Percentiles rank a stretch among this genome's conserved stretches.
Evolutionary conservation across 2,329 filamentous ascomycete genomes (phyloP).

Genomic region (Akanthomyces dipterigenus): DNA sequence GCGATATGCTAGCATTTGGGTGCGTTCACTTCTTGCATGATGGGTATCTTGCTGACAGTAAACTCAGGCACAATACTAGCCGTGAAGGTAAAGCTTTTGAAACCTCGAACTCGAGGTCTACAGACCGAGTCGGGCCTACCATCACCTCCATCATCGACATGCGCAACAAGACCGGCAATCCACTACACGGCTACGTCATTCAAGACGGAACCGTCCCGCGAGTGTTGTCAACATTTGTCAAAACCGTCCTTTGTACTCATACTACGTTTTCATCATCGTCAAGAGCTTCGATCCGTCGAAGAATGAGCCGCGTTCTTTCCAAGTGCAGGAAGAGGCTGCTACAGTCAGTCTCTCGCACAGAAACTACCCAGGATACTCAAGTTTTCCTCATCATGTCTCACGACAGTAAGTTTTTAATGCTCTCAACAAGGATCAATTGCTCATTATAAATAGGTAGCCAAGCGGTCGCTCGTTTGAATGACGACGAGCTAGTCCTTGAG

Average conservation of each 20-base stretch:
- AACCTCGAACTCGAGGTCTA: constrained; percentile 30
- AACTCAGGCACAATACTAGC: constrained; percentile 25
- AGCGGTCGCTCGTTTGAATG: constrained; percentile 49
- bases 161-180: constrained; percentile 40
- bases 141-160: constrained; percentile 59
- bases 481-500: constrained; percentile 53
- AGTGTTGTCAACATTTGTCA: constrained; percentile 49
- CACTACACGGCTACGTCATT: constrained; percentile 56
- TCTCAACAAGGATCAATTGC: neutral
- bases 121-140: constrained; percentile 48
- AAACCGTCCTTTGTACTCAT: constrained; percentile 45
- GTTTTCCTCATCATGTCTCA: constrained; percentile 63
- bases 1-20: constrained; percentile 59
- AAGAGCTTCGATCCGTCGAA: neutral
- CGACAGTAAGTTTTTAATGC: constrained; percentile 38
- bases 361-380: constrained; percentile 36
- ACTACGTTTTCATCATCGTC: neutral
- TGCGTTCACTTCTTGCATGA: constrained; percentile 22
- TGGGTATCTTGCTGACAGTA: neutral
- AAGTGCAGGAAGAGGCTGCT: neutral
- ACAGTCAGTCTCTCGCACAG: constrained; percentile 29
- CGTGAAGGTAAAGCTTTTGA: neutral
- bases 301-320: neutral
- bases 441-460: constrained; percentile 41
- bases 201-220: constrained; percentile 57